Percentiles rank a stretch among this genome's conserved stretches.
Conservation (phyloP, 257 asterid genomes). For the Leptodermis oblonga region DNA sequence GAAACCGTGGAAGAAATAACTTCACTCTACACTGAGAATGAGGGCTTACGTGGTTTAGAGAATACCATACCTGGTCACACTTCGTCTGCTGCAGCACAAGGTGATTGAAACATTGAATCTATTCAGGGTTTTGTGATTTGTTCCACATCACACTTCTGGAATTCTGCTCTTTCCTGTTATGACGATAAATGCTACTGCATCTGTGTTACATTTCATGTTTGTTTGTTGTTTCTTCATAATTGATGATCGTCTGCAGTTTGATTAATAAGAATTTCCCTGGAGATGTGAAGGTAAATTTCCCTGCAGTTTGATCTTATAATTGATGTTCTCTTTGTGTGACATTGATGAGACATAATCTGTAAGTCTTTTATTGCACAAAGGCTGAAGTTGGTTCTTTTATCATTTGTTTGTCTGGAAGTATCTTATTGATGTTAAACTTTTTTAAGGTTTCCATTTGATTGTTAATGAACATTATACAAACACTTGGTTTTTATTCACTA, state of each 20-base stretch:
- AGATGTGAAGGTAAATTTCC: not conserved
- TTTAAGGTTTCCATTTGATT: not conserved
- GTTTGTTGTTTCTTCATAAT: not conserved
- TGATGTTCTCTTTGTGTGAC: not conserved
- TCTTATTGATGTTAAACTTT: not conserved
- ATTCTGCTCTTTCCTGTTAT: not conserved
- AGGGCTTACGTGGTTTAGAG: conserved; percentile 41
- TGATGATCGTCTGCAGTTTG: not conserved
- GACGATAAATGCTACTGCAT: not conserved
- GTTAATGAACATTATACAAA: not conserved
- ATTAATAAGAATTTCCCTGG: not conserved
- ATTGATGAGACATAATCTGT: not conserved
- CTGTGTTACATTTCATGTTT: not conserved
- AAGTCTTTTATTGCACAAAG: not conserved
- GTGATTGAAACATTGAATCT: conserved; percentile 33
- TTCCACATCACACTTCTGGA: conserved; percentile 3
- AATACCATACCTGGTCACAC: conserved; percentile 36
- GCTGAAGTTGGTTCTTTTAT: not conserved
- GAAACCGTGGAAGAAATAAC: conserved; percentile 36
- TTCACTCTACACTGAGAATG: conserved; percentile 35
- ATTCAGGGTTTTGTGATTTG: conserved; percentile 29
- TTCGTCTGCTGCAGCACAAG: conserved; percentile 38
- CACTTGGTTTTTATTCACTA: not conserved
- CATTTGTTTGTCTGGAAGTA: not conserved
- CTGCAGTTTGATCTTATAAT: not conserved